Conservation (phyloP, 2,329 filamentous ascomycete species). For the Exophiala xenobiotica region DNA sequence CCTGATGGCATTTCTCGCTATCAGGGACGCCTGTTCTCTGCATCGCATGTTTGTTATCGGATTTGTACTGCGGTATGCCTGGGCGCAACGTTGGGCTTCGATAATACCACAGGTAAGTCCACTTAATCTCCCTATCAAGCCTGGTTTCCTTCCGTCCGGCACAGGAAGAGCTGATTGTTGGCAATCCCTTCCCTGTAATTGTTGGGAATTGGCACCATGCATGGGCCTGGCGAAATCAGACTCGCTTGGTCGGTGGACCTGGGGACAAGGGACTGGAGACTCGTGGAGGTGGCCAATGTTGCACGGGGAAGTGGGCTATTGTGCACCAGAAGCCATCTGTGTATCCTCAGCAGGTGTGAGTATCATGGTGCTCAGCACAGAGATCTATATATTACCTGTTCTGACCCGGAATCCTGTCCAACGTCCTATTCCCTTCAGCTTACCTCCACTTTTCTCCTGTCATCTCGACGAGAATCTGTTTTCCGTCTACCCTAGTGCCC, state of each 20-base stretch:
- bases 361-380: neutral
- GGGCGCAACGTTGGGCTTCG: neutral
- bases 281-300: slow-evolving; percentile 10
- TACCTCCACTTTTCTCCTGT: neutral
- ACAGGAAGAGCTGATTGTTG: neutral
- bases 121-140: neutral
- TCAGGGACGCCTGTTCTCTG: neutral
- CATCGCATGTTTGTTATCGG: too few species aligned
- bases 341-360: slow-evolving; percentile 9
- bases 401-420: neutral
- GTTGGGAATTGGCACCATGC: neutral
- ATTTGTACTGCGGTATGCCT: too few species aligned
- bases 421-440: neutral
- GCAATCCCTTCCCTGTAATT: neutral
- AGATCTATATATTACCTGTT: slow-evolving; percentile 18
- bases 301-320: slow-evolving; percentile 14
- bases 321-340: neutral
- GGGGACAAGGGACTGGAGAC: slow-evolving; percentile 17
- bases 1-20: neutral
- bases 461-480: neutral
- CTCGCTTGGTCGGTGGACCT: slow-evolving; percentile 10
- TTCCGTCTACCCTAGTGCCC: neutral
- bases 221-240: neutral
- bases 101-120: neutral
- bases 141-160: slow-evolving; percentile 14